Evolutionary conservation across 768 basidiomycete species (phyloP).

Genomic region (Trametes villosa): DNA sequence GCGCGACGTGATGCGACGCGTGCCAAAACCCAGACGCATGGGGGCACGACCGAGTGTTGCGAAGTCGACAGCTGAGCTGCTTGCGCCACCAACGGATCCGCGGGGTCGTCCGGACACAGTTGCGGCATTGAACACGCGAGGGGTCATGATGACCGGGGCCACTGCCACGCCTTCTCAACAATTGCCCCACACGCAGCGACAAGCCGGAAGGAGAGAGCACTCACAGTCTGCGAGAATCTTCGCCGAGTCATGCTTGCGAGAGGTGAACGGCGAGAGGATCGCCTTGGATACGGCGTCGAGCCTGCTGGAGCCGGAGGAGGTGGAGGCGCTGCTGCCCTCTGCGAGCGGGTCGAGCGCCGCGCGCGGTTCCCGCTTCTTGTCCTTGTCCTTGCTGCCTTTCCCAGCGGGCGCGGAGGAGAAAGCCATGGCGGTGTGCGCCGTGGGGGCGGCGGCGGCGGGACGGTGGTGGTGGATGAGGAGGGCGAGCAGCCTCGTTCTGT

Average conservation of each 20-base stretch:
- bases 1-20: conserved; percentile 75
- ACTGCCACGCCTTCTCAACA: conserved; percentile 46
- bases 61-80: conserved; percentile 62
- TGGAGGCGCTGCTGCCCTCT: conserved; percentile 19
- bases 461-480: neutral
- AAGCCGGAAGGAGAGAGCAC: conserved; percentile 34
- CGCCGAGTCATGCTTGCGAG: conserved; percentile 68
- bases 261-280: conserved; percentile 67
- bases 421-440: conserved; percentile 27
- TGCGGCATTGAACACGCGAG: conserved; percentile 74
- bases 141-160: conserved; percentile 90
- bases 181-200: neutral
- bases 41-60: conserved; percentile 81
- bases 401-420: conserved; percentile 28
- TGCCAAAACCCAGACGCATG: conserved; percentile 64
- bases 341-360: conserved; percentile 44
- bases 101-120: conserved; percentile 62
- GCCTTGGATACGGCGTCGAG: conserved; percentile 70
- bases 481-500: conserved; percentile 7
- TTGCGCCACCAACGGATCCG: conserved; percentile 38
- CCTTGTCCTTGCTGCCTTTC: conserved; percentile 21
- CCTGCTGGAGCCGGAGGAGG: conserved; percentile 40
- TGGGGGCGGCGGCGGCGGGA: conserved; percentile 10
- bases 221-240: conserved; percentile 77
- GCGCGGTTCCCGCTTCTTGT: conserved; percentile 44